These are phyloP conservation scores for Nigrospora sphaerica DNA, from an alignment of 2,329 filamentous ascomycete genomes.

Conservation along the genomic window DNA sequence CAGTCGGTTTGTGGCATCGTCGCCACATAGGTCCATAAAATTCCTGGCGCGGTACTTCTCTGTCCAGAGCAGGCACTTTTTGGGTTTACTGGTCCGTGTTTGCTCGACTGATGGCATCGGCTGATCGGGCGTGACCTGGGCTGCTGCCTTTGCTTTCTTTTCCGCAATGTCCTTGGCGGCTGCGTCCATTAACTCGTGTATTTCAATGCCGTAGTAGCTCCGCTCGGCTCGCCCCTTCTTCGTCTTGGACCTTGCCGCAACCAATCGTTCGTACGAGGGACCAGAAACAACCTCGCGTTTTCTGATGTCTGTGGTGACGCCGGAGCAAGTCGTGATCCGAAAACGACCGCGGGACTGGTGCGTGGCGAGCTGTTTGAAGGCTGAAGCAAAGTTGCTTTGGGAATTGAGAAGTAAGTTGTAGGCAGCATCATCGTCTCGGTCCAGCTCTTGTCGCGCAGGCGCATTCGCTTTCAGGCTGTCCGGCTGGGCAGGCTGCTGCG, in stretches of 20 bases:
- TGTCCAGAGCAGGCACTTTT: constrained; percentile 71
- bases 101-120: constrained; percentile 37
- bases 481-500: constrained; percentile 1
- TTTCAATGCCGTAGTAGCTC: constrained; percentile 88
- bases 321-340: constrained; percentile 47
- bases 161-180: constrained; percentile 53
- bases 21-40: constrained; percentile 89
- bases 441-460: too few species aligned
- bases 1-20: constrained; percentile 85
- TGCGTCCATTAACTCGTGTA: constrained; percentile 73
- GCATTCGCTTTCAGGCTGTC: not conserved
- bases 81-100: constrained; percentile 28
- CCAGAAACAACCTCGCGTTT: constrained; percentile 39
- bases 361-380: constrained; percentile 13
- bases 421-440: not conserved
- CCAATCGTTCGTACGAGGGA: constrained; percentile 57
- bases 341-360: constrained; percentile 20
- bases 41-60: constrained; percentile 92
- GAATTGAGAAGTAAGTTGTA: constrained; percentile 13
- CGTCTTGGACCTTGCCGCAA: constrained; percentile 59
- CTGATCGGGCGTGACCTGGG: constrained; percentile 17
- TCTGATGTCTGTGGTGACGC: constrained; percentile 47
- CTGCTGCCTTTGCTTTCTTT: constrained; percentile 14
- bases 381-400: constrained; percentile 7
- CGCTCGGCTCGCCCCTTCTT: constrained; percentile 62